Evolutionary conservation across 2,329 filamentous ascomycete genomes (phyloP).

Genomic region (Pestalotiopsis sp.): DNA sequence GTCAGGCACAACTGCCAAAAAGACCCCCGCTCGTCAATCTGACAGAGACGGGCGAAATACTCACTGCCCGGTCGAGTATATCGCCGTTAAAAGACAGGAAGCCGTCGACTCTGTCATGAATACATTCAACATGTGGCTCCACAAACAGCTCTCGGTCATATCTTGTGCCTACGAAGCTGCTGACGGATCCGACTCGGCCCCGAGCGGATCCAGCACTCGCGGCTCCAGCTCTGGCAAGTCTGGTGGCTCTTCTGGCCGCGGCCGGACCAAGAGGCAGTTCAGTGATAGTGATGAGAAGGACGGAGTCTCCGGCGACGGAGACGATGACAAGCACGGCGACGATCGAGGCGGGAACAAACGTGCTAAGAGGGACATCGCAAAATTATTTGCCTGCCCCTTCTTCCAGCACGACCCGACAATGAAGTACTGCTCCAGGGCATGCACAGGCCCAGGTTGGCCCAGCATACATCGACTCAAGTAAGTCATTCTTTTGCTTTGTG

Average conservation of each 20-base stretch:
- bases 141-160: constrained; percentile 28
- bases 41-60: constrained; percentile 19
- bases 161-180: constrained; percentile 28
- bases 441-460: constrained; percentile 25
- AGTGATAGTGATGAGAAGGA: constrained; percentile 26
- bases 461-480: constrained; percentile 32
- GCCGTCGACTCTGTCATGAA: constrained; percentile 27
- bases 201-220: constrained; percentile 8
- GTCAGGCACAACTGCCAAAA: constrained; percentile 22
- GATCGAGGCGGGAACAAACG: constrained; percentile 37
- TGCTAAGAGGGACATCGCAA: constrained; percentile 32
- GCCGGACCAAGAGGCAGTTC: constrained; percentile 27
- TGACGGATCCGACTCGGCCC: constrained; percentile 19
- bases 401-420: constrained; percentile 33
- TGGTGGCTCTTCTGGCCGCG: constrained; percentile 13
- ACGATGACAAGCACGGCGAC: constrained; percentile 28
- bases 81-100: constrained; percentile 25
- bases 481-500: constrained; percentile 4
- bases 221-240: constrained; percentile 17
- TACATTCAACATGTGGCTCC: constrained; percentile 28
- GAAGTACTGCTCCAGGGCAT: constrained; percentile 22
- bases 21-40: constrained; percentile 23
- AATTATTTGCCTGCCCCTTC: constrained; percentile 36
- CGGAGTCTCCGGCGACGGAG: constrained; percentile 25
- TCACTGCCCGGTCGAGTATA: constrained; percentile 28